Evolutionary conservation across 1,284 basidiomycete genomes (phyloP).

Genomic region (Meira nashicola): DNA sequence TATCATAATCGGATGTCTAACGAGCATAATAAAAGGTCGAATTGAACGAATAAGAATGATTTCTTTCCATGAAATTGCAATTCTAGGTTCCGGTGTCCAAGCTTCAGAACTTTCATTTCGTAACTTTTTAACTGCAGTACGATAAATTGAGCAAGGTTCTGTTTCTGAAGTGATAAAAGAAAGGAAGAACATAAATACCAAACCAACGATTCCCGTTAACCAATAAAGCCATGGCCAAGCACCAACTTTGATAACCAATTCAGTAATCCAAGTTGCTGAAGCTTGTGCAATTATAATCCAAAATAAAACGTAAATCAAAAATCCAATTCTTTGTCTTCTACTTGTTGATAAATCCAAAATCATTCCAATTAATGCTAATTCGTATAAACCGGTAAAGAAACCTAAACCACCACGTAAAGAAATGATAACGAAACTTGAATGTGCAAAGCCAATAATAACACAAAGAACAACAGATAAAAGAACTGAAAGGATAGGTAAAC

Average conservation of each 20-base stretch:
- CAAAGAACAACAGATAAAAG: slow-evolving; percentile 19
- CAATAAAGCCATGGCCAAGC: slow-evolving; percentile 35
- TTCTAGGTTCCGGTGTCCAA: not conserved
- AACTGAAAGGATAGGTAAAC: slow-evolving; percentile 16
- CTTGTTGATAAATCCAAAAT: slow-evolving; percentile 28
- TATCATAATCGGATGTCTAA: slow-evolving; percentile 18
- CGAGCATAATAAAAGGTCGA: slow-evolving; percentile 20
- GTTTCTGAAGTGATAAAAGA: not conserved
- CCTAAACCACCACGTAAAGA: slow-evolving; percentile 19
- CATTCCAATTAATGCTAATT: slow-evolving; percentile 20
- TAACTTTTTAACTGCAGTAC: not conserved
- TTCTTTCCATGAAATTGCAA: slow-evolving; percentile 13
- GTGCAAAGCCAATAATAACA: slow-evolving; percentile 26
- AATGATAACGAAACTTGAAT: slow-evolving; percentile 13
- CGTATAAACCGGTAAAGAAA: slow-evolving; percentile 17
- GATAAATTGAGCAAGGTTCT: not conserved
- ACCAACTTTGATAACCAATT: slow-evolving; percentile 16
- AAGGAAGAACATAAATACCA: slow-evolving; percentile 5
- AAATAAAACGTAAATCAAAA: slow-evolving; percentile 15
- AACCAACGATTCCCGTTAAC: slow-evolving; percentile 23
- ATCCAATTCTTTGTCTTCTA: slow-evolving; percentile 18
- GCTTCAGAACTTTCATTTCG: not conserved
- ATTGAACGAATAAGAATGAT: slow-evolving; percentile 14
- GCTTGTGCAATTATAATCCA: slow-evolving; percentile 19
- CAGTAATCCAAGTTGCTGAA: slow-evolving; percentile 32